Evolutionary conservation across 495 filamentous ascomycete species (phyloP).

Genomic region (Daldinia concentrica): DNA sequence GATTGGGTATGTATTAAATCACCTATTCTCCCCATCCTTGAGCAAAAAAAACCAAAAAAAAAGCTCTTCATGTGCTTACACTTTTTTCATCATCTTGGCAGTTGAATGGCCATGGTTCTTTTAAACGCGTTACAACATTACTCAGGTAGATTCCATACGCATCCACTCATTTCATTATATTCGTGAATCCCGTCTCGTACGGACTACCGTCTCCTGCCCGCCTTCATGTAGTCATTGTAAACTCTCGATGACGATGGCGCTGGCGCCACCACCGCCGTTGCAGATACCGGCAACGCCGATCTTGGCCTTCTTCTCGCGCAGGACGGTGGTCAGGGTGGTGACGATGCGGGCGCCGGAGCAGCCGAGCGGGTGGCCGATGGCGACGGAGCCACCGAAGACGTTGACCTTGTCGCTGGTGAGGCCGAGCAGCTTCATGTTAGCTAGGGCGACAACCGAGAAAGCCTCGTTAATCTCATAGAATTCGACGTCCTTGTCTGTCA

Average conservation of each 20-base stretch:
- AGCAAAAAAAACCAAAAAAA: neutral
- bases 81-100: neutral
- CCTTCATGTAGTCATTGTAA: constrained; percentile 53
- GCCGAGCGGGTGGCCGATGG: constrained; percentile 93
- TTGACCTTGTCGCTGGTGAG: constrained; percentile 89
- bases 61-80: neutral
- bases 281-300: constrained; percentile 95
- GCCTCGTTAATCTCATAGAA: constrained; percentile 99
- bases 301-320: constrained; percentile 90
- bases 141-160: neutral
- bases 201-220: neutral
- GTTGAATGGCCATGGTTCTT: neutral
- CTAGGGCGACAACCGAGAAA: constrained; percentile 94
- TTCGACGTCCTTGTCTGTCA: constrained; percentile 79
- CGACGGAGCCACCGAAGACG: constrained; percentile 93
- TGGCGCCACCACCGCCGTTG: constrained; percentile 96
- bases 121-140: neutral
- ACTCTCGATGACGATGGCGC: constrained; percentile 86
- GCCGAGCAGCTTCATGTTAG: constrained; percentile 89
- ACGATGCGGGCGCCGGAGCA: constrained; percentile 93
- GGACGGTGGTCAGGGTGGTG: constrained; percentile 87
- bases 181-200: constrained; percentile 24
- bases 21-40: neutral
- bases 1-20: constrained; percentile 7
- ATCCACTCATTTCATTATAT: constrained; percentile 19